Evolutionary conservation across 108 stramenopile species (phyloP), one percentile per base, ranked within the genome.

Genomic region (Parietichytrium sp.): DNA sequence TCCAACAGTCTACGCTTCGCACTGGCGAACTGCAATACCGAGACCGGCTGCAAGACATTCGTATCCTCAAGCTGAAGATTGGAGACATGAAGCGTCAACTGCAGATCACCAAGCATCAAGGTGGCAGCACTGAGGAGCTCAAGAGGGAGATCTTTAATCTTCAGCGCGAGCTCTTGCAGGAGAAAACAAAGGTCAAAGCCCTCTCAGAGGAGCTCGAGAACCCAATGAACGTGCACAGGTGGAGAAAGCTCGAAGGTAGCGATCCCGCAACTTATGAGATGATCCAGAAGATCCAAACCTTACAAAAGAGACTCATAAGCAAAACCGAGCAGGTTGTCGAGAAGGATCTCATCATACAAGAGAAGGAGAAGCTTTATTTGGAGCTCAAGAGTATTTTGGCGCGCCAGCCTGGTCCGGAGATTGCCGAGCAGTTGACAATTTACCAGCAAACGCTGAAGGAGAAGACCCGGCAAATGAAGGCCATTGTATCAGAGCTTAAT

Each of bases 221-320:
- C 83, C 94, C 94, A 3, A 86, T 94, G 83, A 94, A 94, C 83
- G 90, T 94, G 23, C 94, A 94, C 83, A 86, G 94, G 36, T 94
- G 94, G 94, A 84, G 93, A 4, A 92, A 90, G 31, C 85, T 94
- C 25, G 94, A 94, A 55, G 93, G 94, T 20, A 87, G 82, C 78
- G 94, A 94, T 81, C 94, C 94, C 12, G 83, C 86, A 8, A 91
- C 91, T 18, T 93, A 89, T 82, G 94, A 94, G 85, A 90, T 94
- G 91, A 91, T 94, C 81, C 93, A 94, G 82, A 94, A 93, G 83
- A 89, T 93, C 29, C 93, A 94, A 51, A 91, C 89, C 23, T 84
- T 93, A 25, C 92, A 93, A 49, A 81, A 83, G 61, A 85, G 91
- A 18, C 83, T 94, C 4, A 91, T 94, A 48, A 33, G 85, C 26